Percentiles rank a stretch among this genome's conserved stretches.
Evolutionary conservation across 176 grass and related monocot genomes (phyloP).

Genomic region (Urochloa ruziziensis): DNA sequence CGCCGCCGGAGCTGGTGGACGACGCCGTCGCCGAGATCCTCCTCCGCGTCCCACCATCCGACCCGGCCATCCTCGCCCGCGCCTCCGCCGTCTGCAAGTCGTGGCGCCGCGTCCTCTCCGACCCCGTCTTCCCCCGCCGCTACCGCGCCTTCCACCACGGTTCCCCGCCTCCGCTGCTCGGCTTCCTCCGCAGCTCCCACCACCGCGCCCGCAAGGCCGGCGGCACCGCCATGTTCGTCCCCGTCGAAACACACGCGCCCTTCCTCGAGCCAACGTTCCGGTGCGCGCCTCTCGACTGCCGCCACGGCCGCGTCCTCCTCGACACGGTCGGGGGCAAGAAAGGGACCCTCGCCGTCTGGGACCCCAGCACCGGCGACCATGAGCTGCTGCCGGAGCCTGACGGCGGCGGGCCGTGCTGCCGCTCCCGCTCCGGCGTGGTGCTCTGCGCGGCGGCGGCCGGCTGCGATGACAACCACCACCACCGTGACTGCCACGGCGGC

Average conservation of each 20-base stretch:
- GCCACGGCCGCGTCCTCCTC: conserved; percentile 18
- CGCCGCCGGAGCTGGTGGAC: neutral
- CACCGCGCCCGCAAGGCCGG: too few relatives aligned
- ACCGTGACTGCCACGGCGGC: neutral
- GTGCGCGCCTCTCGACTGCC: neutral
- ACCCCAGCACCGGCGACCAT: neutral
- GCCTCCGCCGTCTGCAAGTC: neutral
- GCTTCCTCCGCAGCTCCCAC: neutral
- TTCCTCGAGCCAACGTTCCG: too few relatives aligned
- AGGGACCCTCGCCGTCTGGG: neutral
- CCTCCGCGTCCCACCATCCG: neutral
- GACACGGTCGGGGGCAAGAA: neutral
- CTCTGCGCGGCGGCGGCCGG: neutral
- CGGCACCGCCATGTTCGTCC: too few relatives aligned
- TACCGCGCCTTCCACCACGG: conserved; percentile 18
- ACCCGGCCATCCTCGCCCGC: neutral
- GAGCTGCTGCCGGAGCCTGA: neutral
- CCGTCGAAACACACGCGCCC: too few relatives aligned
- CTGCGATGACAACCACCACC: too few relatives aligned
- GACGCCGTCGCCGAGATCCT: conserved; percentile 14
- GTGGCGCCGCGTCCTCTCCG: neutral
- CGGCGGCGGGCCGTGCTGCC: rapidly evolving
- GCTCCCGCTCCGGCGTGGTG: neutral
- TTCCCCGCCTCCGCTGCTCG: neutral
- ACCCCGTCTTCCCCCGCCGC: neutral